phyloP scores from a whole-genome alignment of 495 filamentous ascomycete genomes.

The Penicillium pulvis region DNA sequence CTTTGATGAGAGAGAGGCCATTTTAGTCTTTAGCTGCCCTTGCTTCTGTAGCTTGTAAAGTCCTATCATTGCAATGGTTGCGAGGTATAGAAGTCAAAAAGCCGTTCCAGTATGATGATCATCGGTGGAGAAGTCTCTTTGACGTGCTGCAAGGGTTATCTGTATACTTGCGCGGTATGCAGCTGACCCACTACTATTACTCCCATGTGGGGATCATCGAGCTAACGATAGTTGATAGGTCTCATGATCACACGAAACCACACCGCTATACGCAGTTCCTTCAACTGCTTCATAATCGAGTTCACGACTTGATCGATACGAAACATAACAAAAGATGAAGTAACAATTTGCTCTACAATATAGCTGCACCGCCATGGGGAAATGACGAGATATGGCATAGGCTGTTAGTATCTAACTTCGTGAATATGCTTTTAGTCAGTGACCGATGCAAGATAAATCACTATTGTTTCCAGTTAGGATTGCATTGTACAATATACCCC shows the following conservation, averaged over 20 bases:
- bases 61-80: constrained; percentile 38
- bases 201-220: constrained; percentile 6
- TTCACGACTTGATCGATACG: neutral
- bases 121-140: constrained; percentile 45
- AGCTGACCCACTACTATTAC: constrained; percentile 5
- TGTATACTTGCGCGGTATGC: constrained; percentile 46
- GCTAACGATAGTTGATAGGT: constrained; percentile 24
- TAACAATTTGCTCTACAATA: constrained; percentile 15
- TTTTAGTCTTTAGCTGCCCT: constrained; percentile 39
- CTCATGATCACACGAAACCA: constrained; percentile 36
- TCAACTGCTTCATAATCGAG: constrained; percentile 21
- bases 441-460: neutral
- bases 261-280: constrained; percentile 44
- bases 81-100: constrained; percentile 40
- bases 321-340: constrained; percentile 27
- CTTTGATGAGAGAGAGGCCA: constrained; percentile 27
- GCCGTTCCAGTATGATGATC: constrained; percentile 44
- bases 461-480: constrained; percentile 11
- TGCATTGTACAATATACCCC: constrained; percentile 27
- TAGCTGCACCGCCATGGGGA: neutral
- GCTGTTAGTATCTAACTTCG: constrained; percentile 30
- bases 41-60: constrained; percentile 40
- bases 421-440: constrained; percentile 8
- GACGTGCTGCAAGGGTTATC: constrained; percentile 52
- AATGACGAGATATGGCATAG: constrained; percentile 17